Evolutionary conservation across 257 asterid genomes (phyloP).

Genomic region (Coffea canephora): DNA sequence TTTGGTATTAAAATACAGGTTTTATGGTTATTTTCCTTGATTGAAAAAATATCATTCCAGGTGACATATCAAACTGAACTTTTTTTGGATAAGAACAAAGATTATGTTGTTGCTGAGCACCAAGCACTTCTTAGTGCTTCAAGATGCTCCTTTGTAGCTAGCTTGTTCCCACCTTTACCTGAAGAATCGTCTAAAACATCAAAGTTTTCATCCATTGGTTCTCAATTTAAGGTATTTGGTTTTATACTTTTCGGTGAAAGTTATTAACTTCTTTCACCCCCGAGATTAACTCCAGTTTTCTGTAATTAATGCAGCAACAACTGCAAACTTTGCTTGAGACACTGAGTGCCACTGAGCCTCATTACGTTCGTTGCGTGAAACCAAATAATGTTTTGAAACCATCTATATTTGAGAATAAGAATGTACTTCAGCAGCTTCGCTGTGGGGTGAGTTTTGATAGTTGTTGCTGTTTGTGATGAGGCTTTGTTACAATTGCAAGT

Average conservation of each 20-base stretch:
- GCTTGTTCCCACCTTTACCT: conserved; percentile 71
- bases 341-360: conserved; percentile 82
- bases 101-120: conserved; percentile 82
- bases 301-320: conserved; percentile 61
- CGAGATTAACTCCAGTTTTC: conserved; percentile 3
- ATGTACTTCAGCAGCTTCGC: conserved; percentile 85
- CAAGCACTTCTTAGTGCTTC: conserved; percentile 85
- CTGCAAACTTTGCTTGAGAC: conserved; percentile 88
- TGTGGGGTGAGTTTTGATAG: conserved; percentile 67
- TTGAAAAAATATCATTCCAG: conserved; percentile 42
- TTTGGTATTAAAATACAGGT: not conserved
- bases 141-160: conserved; percentile 63
- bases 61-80: conserved; percentile 84
- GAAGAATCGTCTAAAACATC: conserved; percentile 86
- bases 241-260: conserved; percentile 12
- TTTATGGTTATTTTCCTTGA: conserved; percentile 22
- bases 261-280: conserved; percentile 11
- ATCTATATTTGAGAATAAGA: conserved; percentile 69
- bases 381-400: conserved; percentile 90
- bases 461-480: not conserved
- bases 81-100: conserved; percentile 90
- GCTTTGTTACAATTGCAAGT: conserved; percentile 10
- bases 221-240: conserved; percentile 72
- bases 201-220: conserved; percentile 85
- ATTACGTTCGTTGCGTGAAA: conserved; percentile 79